A percentile compares a stretch with the other conserved stretches of the same genome.
These are phyloP conservation scores for Syncephalastrum sp. DNA, from an alignment of 371 early-diverging fungal species.

Conservation along the genomic window DNA sequence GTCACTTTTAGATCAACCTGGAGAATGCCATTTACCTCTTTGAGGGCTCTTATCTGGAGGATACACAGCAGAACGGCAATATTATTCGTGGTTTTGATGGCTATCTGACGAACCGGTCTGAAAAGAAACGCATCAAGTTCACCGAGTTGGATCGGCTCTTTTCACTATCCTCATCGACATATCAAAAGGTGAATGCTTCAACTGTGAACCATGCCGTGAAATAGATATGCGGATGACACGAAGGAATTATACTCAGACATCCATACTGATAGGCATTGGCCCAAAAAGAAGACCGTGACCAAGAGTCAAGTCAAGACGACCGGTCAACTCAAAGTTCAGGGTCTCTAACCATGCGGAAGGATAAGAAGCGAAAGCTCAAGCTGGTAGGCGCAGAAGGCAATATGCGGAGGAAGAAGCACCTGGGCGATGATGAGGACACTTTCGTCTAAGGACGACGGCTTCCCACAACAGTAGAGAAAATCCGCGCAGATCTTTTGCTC, in stretches of 20 bases:
- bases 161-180: conserved; percentile 64
- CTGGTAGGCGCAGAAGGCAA: conserved; percentile 1
- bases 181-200: conserved; percentile 50
- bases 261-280: conserved; percentile 43
- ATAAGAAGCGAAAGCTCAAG: conserved; percentile 39
- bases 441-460: too few relatives aligned
- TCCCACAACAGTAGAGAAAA: too few relatives aligned
- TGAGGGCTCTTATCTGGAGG: conserved; percentile 82
- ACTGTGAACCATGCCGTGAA: neutral
- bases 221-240: too few relatives aligned
- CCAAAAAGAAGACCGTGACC: conserved; percentile 52
- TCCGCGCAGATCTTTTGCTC: too few relatives aligned
- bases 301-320: conserved; percentile 61
- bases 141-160: conserved; percentile 64
- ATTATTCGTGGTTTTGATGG: conserved; percentile 84
- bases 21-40: conserved; percentile 77
- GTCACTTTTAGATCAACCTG: conserved; percentile 42
- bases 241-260: neutral
- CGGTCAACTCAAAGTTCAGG: conserved; percentile 24
- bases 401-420: too few relatives aligned
- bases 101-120: conserved; percentile 58
- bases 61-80: conserved; percentile 78
- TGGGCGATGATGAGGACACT: too few relatives aligned
- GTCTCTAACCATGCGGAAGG: conserved; percentile 27
- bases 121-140: conserved; percentile 59